Conservation (phyloP, 352 stramenopile species). For the Peronospora destructor region DNA sequence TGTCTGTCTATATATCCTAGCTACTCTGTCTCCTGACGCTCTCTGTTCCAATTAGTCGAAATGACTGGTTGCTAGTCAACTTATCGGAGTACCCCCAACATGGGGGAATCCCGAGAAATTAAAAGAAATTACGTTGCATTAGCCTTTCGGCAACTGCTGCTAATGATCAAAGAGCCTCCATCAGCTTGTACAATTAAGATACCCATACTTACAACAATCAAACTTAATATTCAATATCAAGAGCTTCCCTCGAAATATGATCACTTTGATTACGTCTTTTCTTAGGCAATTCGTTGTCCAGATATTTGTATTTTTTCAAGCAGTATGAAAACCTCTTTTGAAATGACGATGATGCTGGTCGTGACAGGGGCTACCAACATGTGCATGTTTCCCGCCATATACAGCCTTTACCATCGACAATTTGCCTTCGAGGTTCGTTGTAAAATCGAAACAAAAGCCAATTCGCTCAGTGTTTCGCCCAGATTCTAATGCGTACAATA, state of each 20-base stretch:
- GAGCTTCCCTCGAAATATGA: constrained; percentile 2
- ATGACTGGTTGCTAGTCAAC: no score
- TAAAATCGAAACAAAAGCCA: neutral
- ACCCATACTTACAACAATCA: constrained; percentile 20
- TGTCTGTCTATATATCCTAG: no score
- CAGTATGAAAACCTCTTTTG: constrained; percentile 55
- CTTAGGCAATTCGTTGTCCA: constrained; percentile 1
- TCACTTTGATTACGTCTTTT: neutral
- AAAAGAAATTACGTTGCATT: constrained; percentile 78
- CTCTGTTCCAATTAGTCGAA: no score
- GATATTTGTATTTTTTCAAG: neutral
- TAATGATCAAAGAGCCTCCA: accelerated
- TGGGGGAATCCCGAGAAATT: constrained; percentile 77
- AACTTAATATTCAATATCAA: neutral
- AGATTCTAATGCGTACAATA: constrained; percentile 5
- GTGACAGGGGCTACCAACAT: constrained; percentile 74
- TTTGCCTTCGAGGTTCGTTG: constrained; percentile 65
- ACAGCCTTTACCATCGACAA: constrained; percentile 45
- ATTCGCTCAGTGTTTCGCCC: neutral
- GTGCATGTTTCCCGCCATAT: constrained; percentile 68
- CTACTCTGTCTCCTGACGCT: no score
- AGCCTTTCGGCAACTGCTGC: constrained; percentile 52
- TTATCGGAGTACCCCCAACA: constrained; percentile 16
- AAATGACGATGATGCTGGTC: constrained; percentile 60
- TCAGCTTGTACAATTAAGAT: neutral